phyloP scores from a whole-genome alignment of 202 grass and related monocot species.

The Dendrocalamus latiflorus region DNA sequence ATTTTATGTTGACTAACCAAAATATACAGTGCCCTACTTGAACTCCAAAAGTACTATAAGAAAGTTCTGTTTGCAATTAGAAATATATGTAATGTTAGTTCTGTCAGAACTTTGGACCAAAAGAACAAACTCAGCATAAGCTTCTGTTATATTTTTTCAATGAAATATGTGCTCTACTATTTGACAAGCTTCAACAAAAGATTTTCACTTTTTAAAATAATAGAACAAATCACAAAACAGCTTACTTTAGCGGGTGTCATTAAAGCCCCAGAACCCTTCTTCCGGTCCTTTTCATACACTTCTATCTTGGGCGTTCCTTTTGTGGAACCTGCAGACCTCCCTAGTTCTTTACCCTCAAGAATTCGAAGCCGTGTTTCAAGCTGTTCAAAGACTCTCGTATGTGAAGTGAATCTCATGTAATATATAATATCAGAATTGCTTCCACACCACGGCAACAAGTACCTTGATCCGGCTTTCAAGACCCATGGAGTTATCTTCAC shows the following conservation, averaged over 20 bases:
- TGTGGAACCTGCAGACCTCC: conserved; percentile 53
- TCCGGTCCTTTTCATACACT: conserved; percentile 64
- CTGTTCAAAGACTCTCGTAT: conserved; percentile 33
- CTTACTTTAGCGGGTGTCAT: conserved; percentile 56
- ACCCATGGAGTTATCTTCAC: conserved; percentile 56
- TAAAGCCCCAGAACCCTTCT: conserved; percentile 56
- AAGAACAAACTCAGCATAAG: background rate
- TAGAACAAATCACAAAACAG: background rate
- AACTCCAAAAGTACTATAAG: too few relatives aligned
- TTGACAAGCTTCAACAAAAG: background rate
- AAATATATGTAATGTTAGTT: background rate
- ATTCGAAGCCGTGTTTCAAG: conserved; percentile 58
- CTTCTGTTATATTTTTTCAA: background rate
- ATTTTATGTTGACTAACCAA: too few relatives aligned
- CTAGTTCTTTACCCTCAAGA: conserved; percentile 66
- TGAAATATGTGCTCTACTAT: background rate
- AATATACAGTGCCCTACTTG: too few relatives aligned
- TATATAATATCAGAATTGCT: background rate
- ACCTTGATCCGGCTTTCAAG: conserved; percentile 68
- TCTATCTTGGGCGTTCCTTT: conserved; percentile 72
- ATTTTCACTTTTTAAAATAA: background rate
- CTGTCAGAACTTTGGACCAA: background rate
- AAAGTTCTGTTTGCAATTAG: too few relatives aligned
- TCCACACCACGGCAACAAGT: background rate
- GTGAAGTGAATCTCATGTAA: background rate